Base-by-base conservation (phyloP, 441 rosid species). In the Melastoma candidum region DNA sequence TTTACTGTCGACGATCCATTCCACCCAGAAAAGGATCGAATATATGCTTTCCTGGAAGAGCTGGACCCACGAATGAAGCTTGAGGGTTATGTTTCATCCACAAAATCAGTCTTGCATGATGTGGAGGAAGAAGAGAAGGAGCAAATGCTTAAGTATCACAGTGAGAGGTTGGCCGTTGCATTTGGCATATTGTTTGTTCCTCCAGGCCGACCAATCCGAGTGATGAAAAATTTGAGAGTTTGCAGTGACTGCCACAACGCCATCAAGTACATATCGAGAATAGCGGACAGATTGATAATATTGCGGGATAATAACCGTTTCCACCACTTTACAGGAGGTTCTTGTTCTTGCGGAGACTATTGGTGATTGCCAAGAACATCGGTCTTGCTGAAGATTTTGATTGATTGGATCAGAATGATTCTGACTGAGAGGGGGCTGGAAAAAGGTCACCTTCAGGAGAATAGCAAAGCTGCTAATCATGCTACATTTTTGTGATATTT, bases 71-170 rank as follows among this genome's bases (percentile, higher is more conserved):
- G 26, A 49, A 54, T 62, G 48, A 62, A 62, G 60, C 49, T 44
- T 51, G 66, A 6, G 12, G 66, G 66, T 5, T 62, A 62, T 27
- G 53, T 62, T 43, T 55, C 66, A 8, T 44, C 54, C 27, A 62
- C 66, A 48, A 75, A 64, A 7, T 73, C 75, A 64, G 77, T 78
- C 49, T 71, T 78, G 58, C 78, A 78, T 59, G 83, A 78, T 59
- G 83, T 78, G 8, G 80, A 74, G 12, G 77, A 78, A 63, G 83
- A 78, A 63, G 83, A 78, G 71, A 75, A 78, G 56, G 80, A 71
- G 53, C 66, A 65, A 17, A 78, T 78, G 80, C 78, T 78, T 47
- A 59, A 59, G 58, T 64, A 75, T 66, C 80, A 78, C 68, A 78
- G 80, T 46, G 80, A 78, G 53, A 78, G 72, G 49, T 67, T 78